Evolutionary conservation across 331 rosid species (phyloP).

Genomic region (Malus hybrid): DNA sequence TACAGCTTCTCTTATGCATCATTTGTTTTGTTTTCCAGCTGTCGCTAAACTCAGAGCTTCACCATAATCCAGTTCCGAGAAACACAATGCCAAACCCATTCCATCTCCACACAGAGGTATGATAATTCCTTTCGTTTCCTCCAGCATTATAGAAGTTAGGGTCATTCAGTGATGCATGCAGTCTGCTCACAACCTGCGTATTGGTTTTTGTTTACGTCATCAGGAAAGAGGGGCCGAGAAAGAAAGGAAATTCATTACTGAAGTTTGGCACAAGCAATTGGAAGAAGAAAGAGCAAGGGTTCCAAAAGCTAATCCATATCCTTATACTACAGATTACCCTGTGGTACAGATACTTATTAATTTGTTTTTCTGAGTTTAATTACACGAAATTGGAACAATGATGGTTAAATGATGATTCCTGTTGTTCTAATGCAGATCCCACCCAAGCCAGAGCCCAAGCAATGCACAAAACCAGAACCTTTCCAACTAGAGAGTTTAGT

Average conservation of each 20-base stretch:
- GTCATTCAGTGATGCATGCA: background rate
- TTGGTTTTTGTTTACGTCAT: constrained; percentile 8
- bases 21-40: constrained; percentile 36
- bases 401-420: background rate
- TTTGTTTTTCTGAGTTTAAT: background rate
- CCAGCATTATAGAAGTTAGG: background rate
- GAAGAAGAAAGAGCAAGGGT: constrained; percentile 83
- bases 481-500: constrained; percentile 76
- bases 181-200: background rate
- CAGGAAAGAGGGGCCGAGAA: constrained; percentile 96
- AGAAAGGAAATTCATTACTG: constrained; percentile 53
- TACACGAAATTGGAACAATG: background rate
- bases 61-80: constrained; percentile 45
- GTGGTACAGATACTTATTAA: constrained; percentile 56
- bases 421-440: constrained; percentile 50
- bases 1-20: background rate
- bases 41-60: constrained; percentile 64
- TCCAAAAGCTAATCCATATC: constrained; percentile 92
- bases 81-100: constrained; percentile 82
- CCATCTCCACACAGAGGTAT: constrained; percentile 88
- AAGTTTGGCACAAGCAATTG: constrained; percentile 50
- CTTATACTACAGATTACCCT: constrained; percentile 96
- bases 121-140: background rate
- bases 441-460: constrained; percentile 85
- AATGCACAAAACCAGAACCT: constrained; percentile 80